Evolutionary conservation across 225 moss, liverwort and hornwort species (phyloP).

Genomic region (Marchantia polymorpha): DNA sequence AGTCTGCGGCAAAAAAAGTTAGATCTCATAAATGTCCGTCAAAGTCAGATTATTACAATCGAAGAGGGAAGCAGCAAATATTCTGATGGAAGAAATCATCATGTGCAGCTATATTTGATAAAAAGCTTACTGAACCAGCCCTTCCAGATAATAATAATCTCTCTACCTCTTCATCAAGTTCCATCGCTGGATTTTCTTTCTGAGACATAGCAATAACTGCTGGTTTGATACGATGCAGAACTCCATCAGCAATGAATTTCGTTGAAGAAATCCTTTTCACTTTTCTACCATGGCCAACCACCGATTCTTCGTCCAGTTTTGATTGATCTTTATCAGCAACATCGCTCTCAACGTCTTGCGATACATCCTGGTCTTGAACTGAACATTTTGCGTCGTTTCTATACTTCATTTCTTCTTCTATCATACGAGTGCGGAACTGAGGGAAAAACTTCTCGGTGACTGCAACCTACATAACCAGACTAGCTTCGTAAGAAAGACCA

Average conservation of each 20-base stretch:
- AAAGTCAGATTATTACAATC: no score
- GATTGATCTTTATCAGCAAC: conserved; percentile 20
- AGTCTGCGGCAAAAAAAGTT: conserved; percentile 19
- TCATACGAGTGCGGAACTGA: conserved; percentile 91
- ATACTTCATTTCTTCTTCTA: conserved; percentile 49
- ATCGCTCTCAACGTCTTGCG: conserved; percentile 29
- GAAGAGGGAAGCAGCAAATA: no score
- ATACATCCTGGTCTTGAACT: conserved; percentile 18
- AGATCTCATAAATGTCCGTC: no score
- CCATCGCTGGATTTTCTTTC: conserved; percentile 66
- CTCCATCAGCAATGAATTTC: conserved; percentile 32
- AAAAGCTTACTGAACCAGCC: no score
- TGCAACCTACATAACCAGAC: conserved; percentile 53
- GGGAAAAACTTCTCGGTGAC: conserved; percentile 76
- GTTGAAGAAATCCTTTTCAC: conserved; percentile 26
- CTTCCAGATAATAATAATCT: background rate
- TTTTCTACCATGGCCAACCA: conserved; percentile 23
- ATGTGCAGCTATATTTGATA: no score
- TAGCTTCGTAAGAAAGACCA: background rate
- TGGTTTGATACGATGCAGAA: conserved; percentile 80
- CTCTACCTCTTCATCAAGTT: conserved; percentile 54
- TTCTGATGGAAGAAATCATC: no score
- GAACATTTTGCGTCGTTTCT: conserved; percentile 2
- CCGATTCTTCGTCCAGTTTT: conserved; percentile 14
- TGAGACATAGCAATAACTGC: conserved; percentile 86